Conservation (phyloP, 768 basidiomycete species). For the Serendipita sp. region DNA sequence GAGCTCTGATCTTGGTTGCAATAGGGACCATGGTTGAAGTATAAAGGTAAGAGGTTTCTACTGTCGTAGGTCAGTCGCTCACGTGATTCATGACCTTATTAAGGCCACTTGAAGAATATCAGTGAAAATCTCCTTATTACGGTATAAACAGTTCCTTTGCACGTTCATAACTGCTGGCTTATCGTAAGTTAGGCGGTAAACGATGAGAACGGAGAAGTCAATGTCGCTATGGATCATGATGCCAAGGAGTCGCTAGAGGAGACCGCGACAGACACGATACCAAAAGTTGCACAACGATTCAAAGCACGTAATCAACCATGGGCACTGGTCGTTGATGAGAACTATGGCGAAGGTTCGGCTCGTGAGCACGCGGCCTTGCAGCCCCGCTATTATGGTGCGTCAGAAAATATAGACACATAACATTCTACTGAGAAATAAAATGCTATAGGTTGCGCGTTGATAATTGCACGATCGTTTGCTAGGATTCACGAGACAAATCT, state of each 20-base stretch:
- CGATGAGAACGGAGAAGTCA: slow-evolving; percentile 88
- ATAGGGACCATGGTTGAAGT: slow-evolving; percentile 95
- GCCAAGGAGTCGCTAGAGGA: slow-evolving; percentile 24
- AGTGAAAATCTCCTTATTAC: slow-evolving; percentile 93
- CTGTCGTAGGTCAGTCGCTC: background rate
- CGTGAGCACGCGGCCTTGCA: slow-evolving; percentile 96
- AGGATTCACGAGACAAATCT: slow-evolving; percentile 97
- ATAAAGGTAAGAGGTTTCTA: slow-evolving; percentile 43
- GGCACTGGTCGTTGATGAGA: slow-evolving; percentile 90
- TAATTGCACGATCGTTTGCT: slow-evolving; percentile 86
- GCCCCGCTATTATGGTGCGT: slow-evolving; percentile 76
- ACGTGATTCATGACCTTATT: background rate
- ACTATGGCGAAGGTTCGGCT: slow-evolving; percentile 95
- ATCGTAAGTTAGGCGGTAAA: slow-evolving; percentile 56
- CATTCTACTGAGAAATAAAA: background rate
- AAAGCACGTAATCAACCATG: slow-evolving; percentile 74
- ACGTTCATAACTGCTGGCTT: background rate
- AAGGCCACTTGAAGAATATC: slow-evolving; percentile 77
- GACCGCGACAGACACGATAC: slow-evolving; percentile 60
- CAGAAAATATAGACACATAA: background rate
- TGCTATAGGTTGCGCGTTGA: slow-evolving; percentile 57
- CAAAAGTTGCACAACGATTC: slow-evolving; percentile 76
- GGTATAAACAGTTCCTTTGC: slow-evolving; percentile 22
- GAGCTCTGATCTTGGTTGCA: background rate
- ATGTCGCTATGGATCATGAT: slow-evolving; percentile 73